Percentiles rank a stretch among this genome's conserved stretches.
Conservation (phyloP, 2,329 filamentous ascomycete species). For the Beauveria scarabaeidicola region DNA sequence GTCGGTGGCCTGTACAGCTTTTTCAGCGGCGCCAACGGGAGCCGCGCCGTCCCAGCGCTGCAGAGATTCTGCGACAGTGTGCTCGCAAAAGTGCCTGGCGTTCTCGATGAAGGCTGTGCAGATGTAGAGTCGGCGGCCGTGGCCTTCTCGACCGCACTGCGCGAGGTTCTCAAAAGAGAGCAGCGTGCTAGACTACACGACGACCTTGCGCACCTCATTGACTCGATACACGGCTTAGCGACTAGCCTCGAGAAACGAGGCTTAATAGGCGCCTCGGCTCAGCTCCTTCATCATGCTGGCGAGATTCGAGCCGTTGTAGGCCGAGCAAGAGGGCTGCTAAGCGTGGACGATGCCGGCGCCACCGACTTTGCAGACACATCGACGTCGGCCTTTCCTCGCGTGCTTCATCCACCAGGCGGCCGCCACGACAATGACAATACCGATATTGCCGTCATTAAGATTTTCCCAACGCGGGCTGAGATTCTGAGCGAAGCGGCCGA, state of each 20-base stretch:
- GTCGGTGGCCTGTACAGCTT: slow-evolving; percentile 7
- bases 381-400: neutral
- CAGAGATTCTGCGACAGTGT: slow-evolving; percentile 1
- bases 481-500: slow-evolving; percentile 1
- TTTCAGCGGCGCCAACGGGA: slow-evolving; percentile 4
- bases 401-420: neutral
- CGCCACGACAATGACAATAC: slow-evolving; percentile 5
- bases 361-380: neutral
- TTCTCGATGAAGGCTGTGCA: neutral
- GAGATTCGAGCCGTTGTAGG: slow-evolving; percentile 3
- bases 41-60: neutral
- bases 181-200: slow-evolving; percentile 3
- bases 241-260: neutral
- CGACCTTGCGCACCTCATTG: neutral
- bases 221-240: neutral
- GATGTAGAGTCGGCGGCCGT: neutral
- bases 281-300: neutral
- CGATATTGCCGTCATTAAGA: neutral
- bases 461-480: slow-evolving; percentile 5
- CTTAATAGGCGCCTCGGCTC: neutral
- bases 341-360: neutral
- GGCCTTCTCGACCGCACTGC: slow-evolving; percentile 2
- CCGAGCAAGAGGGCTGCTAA: slow-evolving; percentile 2
- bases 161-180: slow-evolving; percentile 6
- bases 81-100: neutral